Base-by-base conservation (phyloP, 1,284 basidiomycete species). In the Trichosporon coremiiforme region DNA sequence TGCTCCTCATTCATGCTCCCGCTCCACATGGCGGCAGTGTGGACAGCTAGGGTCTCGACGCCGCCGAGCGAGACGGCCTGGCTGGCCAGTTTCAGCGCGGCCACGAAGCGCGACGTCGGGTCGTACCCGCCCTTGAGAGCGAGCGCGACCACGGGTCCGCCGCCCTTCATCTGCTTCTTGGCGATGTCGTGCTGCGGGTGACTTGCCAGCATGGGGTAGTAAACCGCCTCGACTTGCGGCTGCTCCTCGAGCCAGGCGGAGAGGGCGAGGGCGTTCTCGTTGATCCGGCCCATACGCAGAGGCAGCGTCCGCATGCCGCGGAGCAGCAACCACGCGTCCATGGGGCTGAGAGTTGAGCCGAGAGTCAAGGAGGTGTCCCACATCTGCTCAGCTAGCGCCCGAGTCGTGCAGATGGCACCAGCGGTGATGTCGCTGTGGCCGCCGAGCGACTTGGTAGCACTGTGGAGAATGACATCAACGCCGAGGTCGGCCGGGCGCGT, bases 351-450 rank as follows among this genome's bases (percentile, higher is more conserved):
- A 4, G 66, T 67, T n/a, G 69, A 41, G 35, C 69, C 69, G 15
- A 70, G 66, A 9, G 69, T 70, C 25, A 70, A 64, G 20, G 64
- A 45, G 41, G 69, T 68, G 41, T 70, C 69, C 69, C 69, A 70
- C 33, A 70, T 66, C 36, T 15, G 17, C 38, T 65, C 64, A 0
- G 69, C 69, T 10, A 65, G 63, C 0, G 9, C 35, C 10, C 22
- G 25, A 4, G 64, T 38, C 12, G 69, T 70, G 57, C 69, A 70
- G 66, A 70, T 70, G 2, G 64, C 66, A 33, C 69, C 69, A 20
- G 69, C 69, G 1, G 69, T 70, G 33, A 70, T 68, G 57, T 70
- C 69, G 66, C 66, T 66, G 69, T 70, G 69, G 17, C 69, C 69
- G 57, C 66, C 69, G 53, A 70, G 64, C 1, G 33, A 41, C 64